Base-by-base conservation (phyloP, 2,329 filamentous ascomycete genomes). In the Corinectria fuckeliana region DNA sequence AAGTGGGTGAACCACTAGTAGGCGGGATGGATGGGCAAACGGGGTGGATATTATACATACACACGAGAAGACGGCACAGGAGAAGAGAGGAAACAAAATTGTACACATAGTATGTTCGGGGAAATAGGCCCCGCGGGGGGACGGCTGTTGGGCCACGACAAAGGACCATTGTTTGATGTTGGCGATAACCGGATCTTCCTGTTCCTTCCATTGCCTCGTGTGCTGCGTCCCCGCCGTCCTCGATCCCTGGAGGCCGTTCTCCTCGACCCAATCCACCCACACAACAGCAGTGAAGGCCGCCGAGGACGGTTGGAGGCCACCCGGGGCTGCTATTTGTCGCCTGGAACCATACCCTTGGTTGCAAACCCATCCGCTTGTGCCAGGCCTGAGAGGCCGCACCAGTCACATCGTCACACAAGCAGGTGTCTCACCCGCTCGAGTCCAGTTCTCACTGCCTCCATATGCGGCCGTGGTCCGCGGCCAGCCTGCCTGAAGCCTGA, bases 361-460 rank as follows among this genome's bases (percentile, higher is more conserved):
- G n/a, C n/a, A n/a, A n/a, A n/a, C n/a, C n/a, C n/a, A n/a, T n/a
- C n/a, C n/a, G n/a, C n/a, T n/a, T n/a, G n/a, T n/a, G n/a, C 30
- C 5, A 6, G 18, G n/a, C 6, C 32, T 16, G 32, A 36, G 32
- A 18, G 32, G 32, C 32, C 32, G 32, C 32, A 36, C 32, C 32
- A 36, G 5, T 16, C 32, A 36, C 30, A 34, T 6, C 4, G 30
- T 34, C 30, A 7, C 30, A 16, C 30, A 16, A 14, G 30, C 8
- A n/a, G n/a, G 13, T 36, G 32, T 47, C 42, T 47, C 51, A 34
- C 51, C n/a, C n/a, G n/a, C n/a, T n/a, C n/a, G n/a, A n/a, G n/a
- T n/a, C n/a, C n/a, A n/a, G n/a, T n/a, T 48, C 34, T 55, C 52
- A 55, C 52, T 48, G 52, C 52, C 52, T 55, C 52, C 16, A 55